Evolutionary conservation across 306 rosid genomes (phyloP).

Genomic region (Trichosanthes cucumerina): DNA sequence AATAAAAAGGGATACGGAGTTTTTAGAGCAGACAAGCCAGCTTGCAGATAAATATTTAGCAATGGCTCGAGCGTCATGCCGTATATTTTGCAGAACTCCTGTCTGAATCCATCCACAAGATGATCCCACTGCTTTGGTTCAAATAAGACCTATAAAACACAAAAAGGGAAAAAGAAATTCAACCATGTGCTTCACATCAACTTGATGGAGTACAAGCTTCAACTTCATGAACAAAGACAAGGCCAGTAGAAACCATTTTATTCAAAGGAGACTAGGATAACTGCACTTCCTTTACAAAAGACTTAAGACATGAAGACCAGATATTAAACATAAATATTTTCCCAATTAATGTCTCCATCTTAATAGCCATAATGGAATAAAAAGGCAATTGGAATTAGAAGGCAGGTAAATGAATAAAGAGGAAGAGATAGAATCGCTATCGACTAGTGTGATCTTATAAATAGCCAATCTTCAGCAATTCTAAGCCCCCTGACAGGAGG

Average conservation of each 20-base stretch:
- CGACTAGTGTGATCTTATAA: background rate
- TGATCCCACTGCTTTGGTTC: conserved; percentile 88
- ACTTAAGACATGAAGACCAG: background rate
- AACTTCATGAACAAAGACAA: conserved; percentile 7
- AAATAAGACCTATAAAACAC: conserved; percentile 64
- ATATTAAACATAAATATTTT: background rate
- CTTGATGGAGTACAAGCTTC: conserved; percentile 12
- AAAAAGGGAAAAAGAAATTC: background rate
- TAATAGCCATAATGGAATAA: background rate
- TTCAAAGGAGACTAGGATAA: background rate
- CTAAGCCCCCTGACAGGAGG: no score
- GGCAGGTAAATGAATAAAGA: background rate
- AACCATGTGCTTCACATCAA: conserved; percentile 13
- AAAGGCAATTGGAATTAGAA: background rate
- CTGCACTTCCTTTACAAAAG: background rate
- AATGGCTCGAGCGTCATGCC: conserved; percentile 95
- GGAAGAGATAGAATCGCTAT: background rate
- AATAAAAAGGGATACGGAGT: conserved; percentile 70
- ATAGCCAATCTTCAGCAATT: background rate
- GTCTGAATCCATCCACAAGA: conserved; percentile 78
- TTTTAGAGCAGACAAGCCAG: conserved; percentile 90
- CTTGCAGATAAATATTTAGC: conserved; percentile 87
- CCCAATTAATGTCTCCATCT: background rate
- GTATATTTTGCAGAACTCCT: conserved; percentile 93
- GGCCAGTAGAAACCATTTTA: background rate